These are phyloP conservation scores for Trichoderma reesei DNA, from an alignment of 495 filamentous ascomycete genomes.

Conservation along the genomic window DNA sequence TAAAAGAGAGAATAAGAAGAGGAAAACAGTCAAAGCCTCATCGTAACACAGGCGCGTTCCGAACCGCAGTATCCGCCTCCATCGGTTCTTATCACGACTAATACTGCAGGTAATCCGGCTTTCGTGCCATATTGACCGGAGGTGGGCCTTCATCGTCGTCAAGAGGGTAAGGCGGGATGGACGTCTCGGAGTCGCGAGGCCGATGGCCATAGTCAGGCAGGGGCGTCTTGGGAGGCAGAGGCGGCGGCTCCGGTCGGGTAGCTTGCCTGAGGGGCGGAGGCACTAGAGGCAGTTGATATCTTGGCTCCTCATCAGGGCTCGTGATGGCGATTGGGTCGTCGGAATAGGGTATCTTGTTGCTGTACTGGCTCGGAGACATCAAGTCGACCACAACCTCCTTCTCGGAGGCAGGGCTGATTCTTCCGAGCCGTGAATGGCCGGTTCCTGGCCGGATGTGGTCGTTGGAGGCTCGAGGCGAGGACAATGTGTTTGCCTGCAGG, in stretches of 20 bases:
- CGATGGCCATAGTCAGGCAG: constrained; percentile 38
- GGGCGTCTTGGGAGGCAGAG: constrained; percentile 77
- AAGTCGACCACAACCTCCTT: constrained; percentile 40
- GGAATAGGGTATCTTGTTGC: constrained; percentile 24
- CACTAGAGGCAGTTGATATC: constrained; percentile 29
- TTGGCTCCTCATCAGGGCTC: constrained; percentile 47
- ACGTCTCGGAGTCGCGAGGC: not conserved
- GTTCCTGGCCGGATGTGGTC: constrained; percentile 24
- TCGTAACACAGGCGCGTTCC: not conserved
- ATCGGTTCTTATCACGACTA: not conserved
- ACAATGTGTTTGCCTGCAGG: constrained; percentile 23
- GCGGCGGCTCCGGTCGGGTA: constrained; percentile 50
- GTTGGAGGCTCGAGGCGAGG: constrained; percentile 34
- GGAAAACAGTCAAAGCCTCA: not conserved
- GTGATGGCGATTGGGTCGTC: constrained; percentile 54
- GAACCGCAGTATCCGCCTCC: not conserved
- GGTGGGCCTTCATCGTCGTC: constrained; percentile 78
- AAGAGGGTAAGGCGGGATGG: constrained; percentile 59
- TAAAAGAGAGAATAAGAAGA: not conserved
- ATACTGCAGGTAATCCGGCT: constrained; percentile 59
- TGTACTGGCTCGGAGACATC: constrained; percentile 44
- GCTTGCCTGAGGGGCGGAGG: constrained; percentile 34
- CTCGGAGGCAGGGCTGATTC: constrained; percentile 1
- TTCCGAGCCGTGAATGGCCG: constrained; percentile 11
- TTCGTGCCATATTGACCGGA: constrained; percentile 70